A percentile compares a stretch with the other conserved stretches of the same genome.
phyloP scores from a whole-genome alignment of 2,329 filamentous ascomycete species.

The Leptographium flavum region DNA sequence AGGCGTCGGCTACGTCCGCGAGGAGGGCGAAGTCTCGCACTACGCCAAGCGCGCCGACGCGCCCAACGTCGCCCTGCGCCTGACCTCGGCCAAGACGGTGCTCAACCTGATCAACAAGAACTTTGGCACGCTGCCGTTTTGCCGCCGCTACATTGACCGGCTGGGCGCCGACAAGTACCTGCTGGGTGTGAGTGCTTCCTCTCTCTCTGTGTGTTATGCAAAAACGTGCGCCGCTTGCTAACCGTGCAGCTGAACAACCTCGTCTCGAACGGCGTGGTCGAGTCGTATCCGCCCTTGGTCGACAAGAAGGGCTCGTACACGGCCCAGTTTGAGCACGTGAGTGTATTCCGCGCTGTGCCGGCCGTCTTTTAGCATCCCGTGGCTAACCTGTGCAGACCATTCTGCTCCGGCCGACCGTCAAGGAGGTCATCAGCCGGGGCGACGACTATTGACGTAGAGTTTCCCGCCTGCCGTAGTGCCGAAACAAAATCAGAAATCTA shows the following conservation, averaged over 20 bases:
- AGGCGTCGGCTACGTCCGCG: conserved; percentile 72
- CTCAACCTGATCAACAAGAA: conserved; percentile 90
- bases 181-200: conserved; percentile 52
- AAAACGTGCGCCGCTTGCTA: background rate
- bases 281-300: conserved; percentile 77
- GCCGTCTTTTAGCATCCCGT: background rate
- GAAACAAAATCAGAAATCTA: background rate
- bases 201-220: no score
- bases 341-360: conserved; percentile 19
- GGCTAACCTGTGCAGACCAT: conserved; percentile 42
- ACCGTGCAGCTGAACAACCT: conserved; percentile 63
- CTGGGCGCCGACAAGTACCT: conserved; percentile 93
- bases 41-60: conserved; percentile 66
- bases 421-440: conserved; percentile 76
- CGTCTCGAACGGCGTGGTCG: conserved; percentile 69
- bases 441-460: conserved; percentile 79
- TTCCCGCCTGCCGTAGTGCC: no score
- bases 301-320: conserved; percentile 93
- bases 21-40: conserved; percentile 83
- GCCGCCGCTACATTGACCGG: conserved; percentile 78
- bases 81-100: conserved; percentile 72
- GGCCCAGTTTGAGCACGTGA: conserved; percentile 86
- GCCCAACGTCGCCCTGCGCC: conserved; percentile 58
- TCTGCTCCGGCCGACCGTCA: conserved; percentile 62
- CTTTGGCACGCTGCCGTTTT: conserved; percentile 86